These are phyloP conservation scores for Aspergillus haitiensis DNA, from an alignment of 495 filamentous ascomycete species.

Conservation along the genomic window DNA sequence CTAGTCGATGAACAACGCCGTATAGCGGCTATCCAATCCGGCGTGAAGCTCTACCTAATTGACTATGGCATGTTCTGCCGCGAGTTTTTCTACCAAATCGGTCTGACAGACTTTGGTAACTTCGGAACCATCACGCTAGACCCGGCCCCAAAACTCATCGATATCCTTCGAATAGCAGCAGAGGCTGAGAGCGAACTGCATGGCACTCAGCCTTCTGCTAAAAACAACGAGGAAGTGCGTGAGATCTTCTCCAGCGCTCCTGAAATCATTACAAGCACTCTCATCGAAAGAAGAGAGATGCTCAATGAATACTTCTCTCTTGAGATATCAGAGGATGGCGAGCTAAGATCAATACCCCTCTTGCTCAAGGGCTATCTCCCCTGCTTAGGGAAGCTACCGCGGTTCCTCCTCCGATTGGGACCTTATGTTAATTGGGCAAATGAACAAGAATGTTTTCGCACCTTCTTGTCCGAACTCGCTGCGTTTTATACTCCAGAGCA, in stretches of 20 bases:
- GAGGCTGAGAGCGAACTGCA: slow-evolving; percentile 55
- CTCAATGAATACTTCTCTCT: slow-evolving; percentile 89
- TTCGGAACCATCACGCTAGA: slow-evolving; percentile 83
- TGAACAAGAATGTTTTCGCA: slow-evolving; percentile 84
- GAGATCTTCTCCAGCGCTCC: slow-evolving; percentile 68
- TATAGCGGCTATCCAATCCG: slow-evolving; percentile 87
- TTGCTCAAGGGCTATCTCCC: slow-evolving; percentile 88
- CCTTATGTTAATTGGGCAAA: slow-evolving; percentile 84
- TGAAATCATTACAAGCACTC: slow-evolving; percentile 55
- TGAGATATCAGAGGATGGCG: slow-evolving; percentile 74
- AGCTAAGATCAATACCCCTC: slow-evolving; percentile 77
- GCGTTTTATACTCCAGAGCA: slow-evolving; percentile 88
- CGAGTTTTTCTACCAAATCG: slow-evolving; percentile 97
- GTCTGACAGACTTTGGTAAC: slow-evolving; percentile 94
- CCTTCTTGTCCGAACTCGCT: slow-evolving; percentile 84
- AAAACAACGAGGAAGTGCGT: slow-evolving; percentile 45
- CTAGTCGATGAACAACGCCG: slow-evolving; percentile 85
- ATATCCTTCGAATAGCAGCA: slow-evolving; percentile 71
- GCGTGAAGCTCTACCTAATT: slow-evolving; percentile 88
- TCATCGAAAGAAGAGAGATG: slow-evolving; percentile 80
- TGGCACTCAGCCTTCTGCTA: slow-evolving; percentile 15
- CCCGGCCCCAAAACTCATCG: slow-evolving; percentile 67
- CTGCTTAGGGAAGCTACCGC: slow-evolving; percentile 78
- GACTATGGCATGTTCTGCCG: slow-evolving; percentile 88
- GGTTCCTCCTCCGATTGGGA: slow-evolving; percentile 83